Conservation (phyloP, 1,284 basidiomycete genomes). For the Bjerkandera adusta region DNA sequence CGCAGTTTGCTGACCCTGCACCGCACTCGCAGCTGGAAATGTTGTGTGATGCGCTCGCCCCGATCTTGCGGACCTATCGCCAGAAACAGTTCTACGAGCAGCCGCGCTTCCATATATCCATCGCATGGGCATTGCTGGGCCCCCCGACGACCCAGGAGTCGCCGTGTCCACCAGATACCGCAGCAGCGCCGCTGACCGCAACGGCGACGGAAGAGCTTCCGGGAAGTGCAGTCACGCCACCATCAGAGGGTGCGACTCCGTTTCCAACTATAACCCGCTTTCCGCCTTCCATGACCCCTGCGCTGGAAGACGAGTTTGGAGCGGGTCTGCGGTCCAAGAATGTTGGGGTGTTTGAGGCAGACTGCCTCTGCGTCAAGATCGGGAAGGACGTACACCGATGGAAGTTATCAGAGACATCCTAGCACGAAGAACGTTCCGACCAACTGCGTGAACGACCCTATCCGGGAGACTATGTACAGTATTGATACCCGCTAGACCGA, state of each 20-base stretch:
- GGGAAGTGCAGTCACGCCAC: too few relatives aligned
- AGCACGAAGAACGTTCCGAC: too few relatives aligned
- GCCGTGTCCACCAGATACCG: background rate
- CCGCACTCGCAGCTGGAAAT: conserved; percentile 43
- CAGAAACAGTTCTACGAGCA: conserved; percentile 72
- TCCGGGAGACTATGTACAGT: too few relatives aligned
- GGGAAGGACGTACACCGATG: conserved; percentile 60
- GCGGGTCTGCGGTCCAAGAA: conserved; percentile 35
- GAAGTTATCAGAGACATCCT: too few relatives aligned
- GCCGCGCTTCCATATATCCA: conserved; percentile 78
- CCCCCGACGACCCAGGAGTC: too few relatives aligned
- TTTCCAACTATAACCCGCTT: conserved; percentile 52
- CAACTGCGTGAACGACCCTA: too few relatives aligned
- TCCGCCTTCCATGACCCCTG: conserved; percentile 44
- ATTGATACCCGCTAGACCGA: too few relatives aligned
- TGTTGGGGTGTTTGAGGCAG: conserved; percentile 49
- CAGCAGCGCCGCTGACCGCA: background rate
- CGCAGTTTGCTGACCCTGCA: conserved; percentile 2
- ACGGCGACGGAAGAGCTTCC: too few relatives aligned
- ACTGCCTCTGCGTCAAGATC: conserved; percentile 57
- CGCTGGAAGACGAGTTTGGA: conserved; percentile 48
- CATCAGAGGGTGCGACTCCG: too few relatives aligned
- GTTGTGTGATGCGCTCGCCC: conserved; percentile 51
- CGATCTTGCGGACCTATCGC: conserved; percentile 52
- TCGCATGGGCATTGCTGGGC: conserved; percentile 76